A percentile compares a stretch with the other conserved stretches of the same genome.
Conservation (phyloP, 768 basidiomycete genomes). For the Lentinula guzmanii region DNA sequence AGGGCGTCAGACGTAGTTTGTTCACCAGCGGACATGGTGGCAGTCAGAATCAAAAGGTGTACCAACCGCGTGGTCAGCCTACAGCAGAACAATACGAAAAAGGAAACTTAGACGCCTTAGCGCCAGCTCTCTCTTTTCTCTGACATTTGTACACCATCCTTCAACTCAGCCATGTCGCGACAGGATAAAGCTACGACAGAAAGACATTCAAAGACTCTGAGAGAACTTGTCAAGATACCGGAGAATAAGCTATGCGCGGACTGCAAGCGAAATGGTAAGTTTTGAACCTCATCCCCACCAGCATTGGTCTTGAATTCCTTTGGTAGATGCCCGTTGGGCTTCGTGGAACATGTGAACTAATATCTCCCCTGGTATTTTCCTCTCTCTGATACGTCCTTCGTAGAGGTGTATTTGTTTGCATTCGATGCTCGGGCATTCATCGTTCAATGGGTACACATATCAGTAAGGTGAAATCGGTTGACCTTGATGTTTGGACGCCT, state of each 20-base stretch:
- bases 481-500: constrained; percentile 96
- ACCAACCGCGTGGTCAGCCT: not conserved
- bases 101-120: not conserved
- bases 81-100: too few relatives aligned
- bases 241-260: constrained; percentile 96
- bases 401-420: constrained; percentile 92
- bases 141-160: not conserved
- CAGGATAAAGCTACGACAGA: constrained; percentile 89
- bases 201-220: constrained; percentile 65
- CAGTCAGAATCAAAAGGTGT: not conserved
- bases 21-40: not conserved
- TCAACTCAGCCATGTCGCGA: constrained; percentile 24
- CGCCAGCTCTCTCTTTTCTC: not conserved
- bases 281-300: not conserved
- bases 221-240: constrained; percentile 81
- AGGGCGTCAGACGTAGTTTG: not conserved
- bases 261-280: constrained; percentile 90
- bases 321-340: constrained; percentile 91
- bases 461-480: constrained; percentile 94
- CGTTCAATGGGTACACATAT: constrained; percentile 98
- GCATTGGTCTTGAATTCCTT: constrained; percentile 4
- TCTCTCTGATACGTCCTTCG: constrained; percentile 3
- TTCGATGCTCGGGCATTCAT: constrained; percentile 96
- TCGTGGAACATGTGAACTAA: constrained; percentile 81
- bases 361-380: constrained; percentile 16